These are phyloP conservation scores for Gentiana dahurica DNA, from an alignment of 257 asterid species.

Conservation along the genomic window DNA sequence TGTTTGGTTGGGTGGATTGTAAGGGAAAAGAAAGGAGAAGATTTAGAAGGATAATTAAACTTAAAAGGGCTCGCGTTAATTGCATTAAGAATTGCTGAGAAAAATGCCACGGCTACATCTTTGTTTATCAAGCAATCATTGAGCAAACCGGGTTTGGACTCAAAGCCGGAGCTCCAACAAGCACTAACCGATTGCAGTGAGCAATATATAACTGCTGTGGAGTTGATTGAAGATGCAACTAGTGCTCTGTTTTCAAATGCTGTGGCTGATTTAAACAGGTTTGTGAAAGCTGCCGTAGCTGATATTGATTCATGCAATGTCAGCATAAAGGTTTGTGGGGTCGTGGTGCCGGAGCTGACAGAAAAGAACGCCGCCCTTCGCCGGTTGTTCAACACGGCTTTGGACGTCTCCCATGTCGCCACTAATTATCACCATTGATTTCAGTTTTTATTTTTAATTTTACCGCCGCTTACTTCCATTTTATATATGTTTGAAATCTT, in stretches of 20 bases:
- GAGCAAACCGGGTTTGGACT: neutral
- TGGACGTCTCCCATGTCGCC: slow-evolving; percentile 11
- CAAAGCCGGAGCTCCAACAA: slow-evolving; percentile 3
- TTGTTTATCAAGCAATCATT: slow-evolving; percentile 4
- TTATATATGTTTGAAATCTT: no score
- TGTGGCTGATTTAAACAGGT: slow-evolving; percentile 21
- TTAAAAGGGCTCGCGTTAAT: slow-evolving; percentile 18
- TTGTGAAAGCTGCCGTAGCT: slow-evolving; percentile 26
- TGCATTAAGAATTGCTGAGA: slow-evolving; percentile 10
- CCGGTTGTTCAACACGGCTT: slow-evolving; percentile 9
- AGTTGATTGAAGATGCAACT: slow-evolving; percentile 41
- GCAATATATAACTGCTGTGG: slow-evolving; percentile 38
- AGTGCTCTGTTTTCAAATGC: slow-evolving; percentile 9
- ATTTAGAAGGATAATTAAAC: neutral
- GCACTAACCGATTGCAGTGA: slow-evolving; percentile 44
- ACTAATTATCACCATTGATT: neutral
- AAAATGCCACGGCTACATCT: slow-evolving; percentile 12
- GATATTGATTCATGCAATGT: slow-evolving; percentile 26
- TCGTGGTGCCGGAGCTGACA: slow-evolving; percentile 1
- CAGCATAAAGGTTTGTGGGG: neutral
- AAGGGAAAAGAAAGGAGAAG: no score
- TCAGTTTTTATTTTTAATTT: no score
- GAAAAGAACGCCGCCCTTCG: slow-evolving; percentile 1
- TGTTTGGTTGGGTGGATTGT: no score
- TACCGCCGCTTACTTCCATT: no score